A percentile compares a stretch with the other conserved stretches of the same genome.
These are phyloP conservation scores for Pythium phragmiticola DNA, from an alignment of 352 stramenopile species.

Conservation along the genomic window DNA sequence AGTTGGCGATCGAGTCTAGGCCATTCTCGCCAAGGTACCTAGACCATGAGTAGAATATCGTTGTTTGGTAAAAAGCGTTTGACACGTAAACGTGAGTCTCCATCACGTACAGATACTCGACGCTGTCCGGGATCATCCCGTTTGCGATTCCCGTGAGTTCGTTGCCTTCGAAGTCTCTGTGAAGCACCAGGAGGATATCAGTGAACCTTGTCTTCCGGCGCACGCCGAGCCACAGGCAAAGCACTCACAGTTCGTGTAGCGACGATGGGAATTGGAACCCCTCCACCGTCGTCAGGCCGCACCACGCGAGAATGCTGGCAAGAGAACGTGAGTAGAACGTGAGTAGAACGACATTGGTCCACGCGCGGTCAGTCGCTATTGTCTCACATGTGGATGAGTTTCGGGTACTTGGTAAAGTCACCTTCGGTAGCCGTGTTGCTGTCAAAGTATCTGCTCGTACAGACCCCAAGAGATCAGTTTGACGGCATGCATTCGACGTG, in stretches of 20 bases:
- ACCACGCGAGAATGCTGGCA: slow-evolving; percentile 19
- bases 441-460: slow-evolving; percentile 13
- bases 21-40: slow-evolving; percentile 11
- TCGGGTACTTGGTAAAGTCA: slow-evolving; percentile 20
- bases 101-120: slow-evolving; percentile 14
- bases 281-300: slow-evolving; percentile 10
- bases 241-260: slow-evolving; percentile 15
- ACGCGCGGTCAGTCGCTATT: neutral
- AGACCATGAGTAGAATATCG: too few species aligned
- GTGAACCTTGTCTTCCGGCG: too few species aligned
- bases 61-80: neutral
- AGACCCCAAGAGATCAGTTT: too few species aligned
- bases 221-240: neutral
- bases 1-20: slow-evolving; percentile 12
- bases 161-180: slow-evolving; percentile 24
- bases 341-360: too few species aligned
- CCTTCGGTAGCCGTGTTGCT: slow-evolving; percentile 3
- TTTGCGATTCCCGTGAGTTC: slow-evolving; percentile 12
- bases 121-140: slow-evolving; percentile 12
- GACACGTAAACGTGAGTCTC: too few species aligned
- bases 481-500: too few species aligned
- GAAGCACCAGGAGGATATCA: too few species aligned
- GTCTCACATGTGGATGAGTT: slow-evolving; percentile 9
- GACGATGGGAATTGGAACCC: slow-evolving; percentile 18
- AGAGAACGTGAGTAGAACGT: too few species aligned